Base-by-base conservation (phyloP, 805 yeast genomes). In the Wickerhamomyces bovis region DNA sequence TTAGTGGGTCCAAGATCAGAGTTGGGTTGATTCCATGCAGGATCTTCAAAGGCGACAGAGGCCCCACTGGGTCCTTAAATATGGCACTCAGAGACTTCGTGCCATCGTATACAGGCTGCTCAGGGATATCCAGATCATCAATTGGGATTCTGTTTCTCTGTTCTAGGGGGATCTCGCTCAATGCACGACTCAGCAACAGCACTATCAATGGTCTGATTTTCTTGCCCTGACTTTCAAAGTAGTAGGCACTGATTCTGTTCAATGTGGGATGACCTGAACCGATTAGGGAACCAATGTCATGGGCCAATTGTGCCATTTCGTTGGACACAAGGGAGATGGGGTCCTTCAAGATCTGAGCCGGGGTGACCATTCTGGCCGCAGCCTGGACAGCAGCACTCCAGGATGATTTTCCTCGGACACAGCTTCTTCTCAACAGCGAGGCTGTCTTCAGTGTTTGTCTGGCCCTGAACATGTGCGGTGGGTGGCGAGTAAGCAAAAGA, bases 151-250 rank as follows among this genome's bases (percentile, higher is more conserved):
- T 70, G 48, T 78, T 76, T 57, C 97, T 73, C 61, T 87, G 72
- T 23, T 73, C 75, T 15, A 72, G 52, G 2, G 97, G 97, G 38
- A 90, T 87, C 50, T 76, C 72, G 50, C 84, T 75, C 46, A 92
- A 71, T 4, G 97, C 94, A 58, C 89, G 85, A 31, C 95, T 80
- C 44, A 94, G 71, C 42, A 94, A 69, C 47, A 94, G 70, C 12
- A 94, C 98, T 49, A 94, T 78, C 53, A 94, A 69, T 2, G 99
- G 99, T 48, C 99, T 76, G 18, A 94, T 89, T 61, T 90, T 95
- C 66, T 94, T 94, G 7, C 99, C 98, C 62, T 92, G 96, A 18
- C 94, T 87, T 66, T 90, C 96, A 57, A 94, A 94, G 68, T 94
- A 94, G 69, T 94, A 94, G 31, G 89, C 80, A n/a, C 96, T 83